These are phyloP conservation scores for Ceratobasidium sp. DNA, from an alignment of 1,284 basidiomycete genomes.

Conservation along the genomic window DNA sequence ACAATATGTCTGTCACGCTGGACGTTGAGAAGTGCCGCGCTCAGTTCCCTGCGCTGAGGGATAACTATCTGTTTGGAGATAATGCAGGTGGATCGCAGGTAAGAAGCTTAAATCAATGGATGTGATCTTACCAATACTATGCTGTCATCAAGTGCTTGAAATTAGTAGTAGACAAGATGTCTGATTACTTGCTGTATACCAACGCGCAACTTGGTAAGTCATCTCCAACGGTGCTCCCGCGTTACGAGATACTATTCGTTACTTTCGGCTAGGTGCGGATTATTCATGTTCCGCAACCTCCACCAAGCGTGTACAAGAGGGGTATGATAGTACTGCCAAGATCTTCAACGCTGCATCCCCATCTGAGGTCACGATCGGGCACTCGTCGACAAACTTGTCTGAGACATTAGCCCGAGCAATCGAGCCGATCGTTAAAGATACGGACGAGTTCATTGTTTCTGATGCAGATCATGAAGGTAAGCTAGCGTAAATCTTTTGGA, in stretches of 20 bases:
- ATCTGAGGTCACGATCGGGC: conserved; percentile 73
- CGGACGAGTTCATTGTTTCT: conserved; percentile 78
- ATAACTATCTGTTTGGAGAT: conserved; percentile 75
- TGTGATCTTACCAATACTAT: not conserved
- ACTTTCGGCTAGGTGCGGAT: conserved; percentile 57
- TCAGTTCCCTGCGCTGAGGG: conserved; percentile 70
- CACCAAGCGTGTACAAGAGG: conserved; percentile 64
- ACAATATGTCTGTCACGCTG: conserved; percentile 50
- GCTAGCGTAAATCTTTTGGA: conserved; percentile 37
- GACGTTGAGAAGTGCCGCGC: conserved; percentile 63
- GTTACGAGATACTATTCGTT: not conserved
- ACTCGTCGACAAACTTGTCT: conserved; percentile 72
- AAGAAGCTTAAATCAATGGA: not conserved
- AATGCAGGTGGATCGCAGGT: conserved; percentile 82
- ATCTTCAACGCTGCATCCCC: conserved; percentile 70
- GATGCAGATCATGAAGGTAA: conserved; percentile 78
- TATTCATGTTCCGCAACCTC: conserved; percentile 68
- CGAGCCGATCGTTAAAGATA: conserved; percentile 62
- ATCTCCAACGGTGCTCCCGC: not conserved
- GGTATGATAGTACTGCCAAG: conserved; percentile 63
- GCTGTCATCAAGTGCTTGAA: conserved; percentile 53
- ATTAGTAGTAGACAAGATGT: conserved; percentile 65
- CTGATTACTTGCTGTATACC: conserved; percentile 72
- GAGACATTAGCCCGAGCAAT: conserved; percentile 72
- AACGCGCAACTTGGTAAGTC: conserved; percentile 73